Evolutionary conservation across 495 filamentous ascomycete genomes (phyloP).

Genomic region (Pyrenula aspistea): DNA sequence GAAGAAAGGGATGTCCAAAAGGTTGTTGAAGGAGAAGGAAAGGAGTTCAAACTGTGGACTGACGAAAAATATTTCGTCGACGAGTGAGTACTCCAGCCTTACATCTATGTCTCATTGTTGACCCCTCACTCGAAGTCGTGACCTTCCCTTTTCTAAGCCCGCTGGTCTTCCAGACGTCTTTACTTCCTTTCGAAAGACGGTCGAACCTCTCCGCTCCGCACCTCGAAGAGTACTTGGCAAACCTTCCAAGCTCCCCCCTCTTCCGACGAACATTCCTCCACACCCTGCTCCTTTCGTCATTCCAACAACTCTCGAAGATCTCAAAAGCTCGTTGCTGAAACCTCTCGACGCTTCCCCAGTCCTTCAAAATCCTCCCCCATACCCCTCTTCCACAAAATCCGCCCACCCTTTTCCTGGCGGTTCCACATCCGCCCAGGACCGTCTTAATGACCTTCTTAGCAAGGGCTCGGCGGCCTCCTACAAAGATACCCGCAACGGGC

Average conservation of each 20-base stretch:
- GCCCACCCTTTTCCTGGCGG: slow-evolving; percentile 60
- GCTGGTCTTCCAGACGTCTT: slow-evolving; percentile 53
- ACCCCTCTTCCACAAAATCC: slow-evolving; percentile 31
- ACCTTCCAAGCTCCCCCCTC: slow-evolving; percentile 37
- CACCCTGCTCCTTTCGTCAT: slow-evolving; percentile 49
- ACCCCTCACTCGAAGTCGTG: slow-evolving; percentile 30
- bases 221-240: slow-evolving; percentile 37
- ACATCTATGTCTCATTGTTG: background rate
- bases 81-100: slow-evolving; percentile 38
- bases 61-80: slow-evolving; percentile 69
- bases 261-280: slow-evolving; percentile 38
- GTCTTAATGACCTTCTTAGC: slow-evolving; percentile 44
- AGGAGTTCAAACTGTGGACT: slow-evolving; percentile 45
- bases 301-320: slow-evolving; percentile 33
- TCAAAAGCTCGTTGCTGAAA: slow-evolving; percentile 35
- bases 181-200: slow-evolving; percentile 52
- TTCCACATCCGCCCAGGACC: slow-evolving; percentile 37
- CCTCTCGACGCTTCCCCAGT: slow-evolving; percentile 33
- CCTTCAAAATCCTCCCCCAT: slow-evolving; percentile 23
- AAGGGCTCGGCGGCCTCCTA: slow-evolving; percentile 45
- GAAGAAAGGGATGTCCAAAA: slow-evolving; percentile 42
- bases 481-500: slow-evolving; percentile 55
- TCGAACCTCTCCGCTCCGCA: slow-evolving; percentile 49
- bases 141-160: slow-evolving; percentile 33
- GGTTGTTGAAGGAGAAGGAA: slow-evolving; percentile 30